Conservation (phyloP, 139 green algal species). For the Marvania coccoides region DNA sequence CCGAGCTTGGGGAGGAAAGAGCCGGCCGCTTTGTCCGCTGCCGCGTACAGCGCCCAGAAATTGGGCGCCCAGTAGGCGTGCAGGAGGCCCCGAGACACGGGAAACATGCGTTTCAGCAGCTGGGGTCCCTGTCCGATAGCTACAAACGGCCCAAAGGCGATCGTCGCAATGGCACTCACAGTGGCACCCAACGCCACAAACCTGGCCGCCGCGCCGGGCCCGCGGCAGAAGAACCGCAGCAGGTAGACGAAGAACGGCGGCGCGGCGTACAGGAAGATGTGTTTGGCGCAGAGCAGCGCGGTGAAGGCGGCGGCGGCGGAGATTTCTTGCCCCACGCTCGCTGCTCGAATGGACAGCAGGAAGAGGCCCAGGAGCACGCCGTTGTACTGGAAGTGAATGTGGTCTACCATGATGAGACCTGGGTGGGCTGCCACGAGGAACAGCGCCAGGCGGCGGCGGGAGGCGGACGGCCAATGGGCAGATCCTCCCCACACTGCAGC, state of each 20-base stretch:
- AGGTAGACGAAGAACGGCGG: constrained; percentile 79
- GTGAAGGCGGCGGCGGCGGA: constrained; percentile 58
- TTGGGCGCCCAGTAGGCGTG: constrained; percentile 98
- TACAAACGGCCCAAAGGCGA: constrained; percentile 70
- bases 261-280: constrained; percentile 83
- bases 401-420: constrained; percentile 89
- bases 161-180: constrained; percentile 44
- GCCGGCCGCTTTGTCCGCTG: constrained; percentile 63
- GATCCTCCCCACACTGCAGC: constrained; percentile 20
- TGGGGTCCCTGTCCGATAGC: constrained; percentile 40
- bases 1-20: constrained; percentile 14
- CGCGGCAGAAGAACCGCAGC: constrained; percentile 53
- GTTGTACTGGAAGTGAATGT: constrained; percentile 99
- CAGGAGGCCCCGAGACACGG: constrained; percentile 80
- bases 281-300: constrained; percentile 86
- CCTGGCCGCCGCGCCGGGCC: neutral
- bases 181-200: constrained; percentile 38
- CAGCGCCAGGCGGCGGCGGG: constrained; percentile 1
- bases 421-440: constrained; percentile 50
- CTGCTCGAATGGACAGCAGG: constrained; percentile 48
- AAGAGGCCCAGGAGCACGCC: constrained; percentile 83
- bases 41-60: constrained; percentile 85
- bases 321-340: constrained; percentile 25
- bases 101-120: constrained; percentile 69
- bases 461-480: neutral